Percentiles rank a stretch among this genome's conserved stretches.
phyloP scores from a whole-genome alignment of 129 eudicot genomes.

The Flaveria ramosissima region DNA sequence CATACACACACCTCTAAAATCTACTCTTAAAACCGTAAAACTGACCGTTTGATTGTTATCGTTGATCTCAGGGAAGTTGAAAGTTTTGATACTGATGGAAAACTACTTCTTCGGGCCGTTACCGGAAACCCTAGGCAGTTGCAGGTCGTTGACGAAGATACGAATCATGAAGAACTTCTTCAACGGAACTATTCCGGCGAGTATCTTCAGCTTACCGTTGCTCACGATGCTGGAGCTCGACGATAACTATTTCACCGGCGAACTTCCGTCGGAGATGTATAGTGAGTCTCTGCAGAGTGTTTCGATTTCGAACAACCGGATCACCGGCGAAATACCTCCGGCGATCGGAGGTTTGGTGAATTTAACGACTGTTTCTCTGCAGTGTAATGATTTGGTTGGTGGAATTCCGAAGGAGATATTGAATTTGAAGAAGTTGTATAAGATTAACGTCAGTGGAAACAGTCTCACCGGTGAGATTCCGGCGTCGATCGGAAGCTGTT shows the following conservation, averaged over 20 bases:
- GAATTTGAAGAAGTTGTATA: constrained; percentile 44
- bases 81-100: constrained; percentile 57
- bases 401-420: constrained; percentile 58
- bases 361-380: constrained; percentile 44
- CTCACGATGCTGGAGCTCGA: constrained; percentile 59
- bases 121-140: constrained; percentile 65
- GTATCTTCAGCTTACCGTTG: constrained; percentile 64
- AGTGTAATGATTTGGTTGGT: constrained; percentile 54
- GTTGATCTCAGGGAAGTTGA: constrained; percentile 44
- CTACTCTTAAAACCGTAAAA: not conserved
- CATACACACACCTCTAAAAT: too few relatives aligned
- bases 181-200: constrained; percentile 66
- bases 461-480: constrained; percentile 65
- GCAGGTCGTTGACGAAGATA: constrained; percentile 57
- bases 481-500: constrained; percentile 42
- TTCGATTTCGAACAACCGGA: constrained; percentile 55
- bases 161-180: constrained; percentile 63
- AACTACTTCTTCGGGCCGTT: constrained; percentile 65
- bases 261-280: constrained; percentile 49
- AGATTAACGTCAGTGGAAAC: constrained; percentile 56
- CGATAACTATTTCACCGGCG: constrained; percentile 62
- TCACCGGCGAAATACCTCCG: constrained; percentile 60
- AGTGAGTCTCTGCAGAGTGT: constrained; percentile 44
- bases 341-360: constrained; percentile 55
- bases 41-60: constrained; percentile 11